Conservation (phyloP, 805 yeast species). For the Candida sonorensis region DNA sequence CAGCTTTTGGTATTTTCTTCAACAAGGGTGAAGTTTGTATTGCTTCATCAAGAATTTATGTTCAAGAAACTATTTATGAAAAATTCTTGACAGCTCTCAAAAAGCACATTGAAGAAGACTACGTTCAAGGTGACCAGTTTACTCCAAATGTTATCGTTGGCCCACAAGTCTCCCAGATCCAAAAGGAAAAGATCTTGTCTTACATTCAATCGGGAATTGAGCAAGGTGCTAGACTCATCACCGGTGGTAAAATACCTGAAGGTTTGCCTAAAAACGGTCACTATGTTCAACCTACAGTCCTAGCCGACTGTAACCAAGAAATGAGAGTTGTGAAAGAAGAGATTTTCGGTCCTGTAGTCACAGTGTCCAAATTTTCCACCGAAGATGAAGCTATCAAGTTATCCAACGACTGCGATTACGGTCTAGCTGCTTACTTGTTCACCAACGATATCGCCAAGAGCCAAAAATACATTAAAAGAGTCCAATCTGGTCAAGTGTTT, state of each 20-base stretch:
- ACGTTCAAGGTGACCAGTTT: conserved; percentile 77
- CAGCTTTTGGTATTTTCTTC: conserved; percentile 78
- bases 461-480: conserved; percentile 61
- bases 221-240: conserved; percentile 74
- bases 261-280: conserved; percentile 43
- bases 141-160: conserved; percentile 77
- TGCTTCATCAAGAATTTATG: conserved; percentile 88
- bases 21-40: conserved; percentile 96
- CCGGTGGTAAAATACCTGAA: conserved; percentile 53
- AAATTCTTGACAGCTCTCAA: conserved; percentile 58
- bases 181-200: conserved; percentile 67
- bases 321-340: conserved; percentile 72
- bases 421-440: conserved; percentile 89
- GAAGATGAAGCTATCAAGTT: conserved; percentile 71
- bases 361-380: conserved; percentile 72
- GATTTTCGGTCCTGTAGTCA: conserved; percentile 89
- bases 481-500: conserved; percentile 89
- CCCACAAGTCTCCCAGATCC: conserved; percentile 81
- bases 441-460: conserved; percentile 71
- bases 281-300: conserved; percentile 67
- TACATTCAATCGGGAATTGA: conserved; percentile 71
- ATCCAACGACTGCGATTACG: conserved; percentile 81
- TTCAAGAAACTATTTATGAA: conserved; percentile 81
- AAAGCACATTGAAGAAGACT: conserved; percentile 41
- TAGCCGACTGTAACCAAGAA: conserved; percentile 60